These are phyloP conservation scores for Vanderwaltozyma verrucispora DNA, from an alignment of 805 yeast species.

Conservation along the genomic window DNA sequence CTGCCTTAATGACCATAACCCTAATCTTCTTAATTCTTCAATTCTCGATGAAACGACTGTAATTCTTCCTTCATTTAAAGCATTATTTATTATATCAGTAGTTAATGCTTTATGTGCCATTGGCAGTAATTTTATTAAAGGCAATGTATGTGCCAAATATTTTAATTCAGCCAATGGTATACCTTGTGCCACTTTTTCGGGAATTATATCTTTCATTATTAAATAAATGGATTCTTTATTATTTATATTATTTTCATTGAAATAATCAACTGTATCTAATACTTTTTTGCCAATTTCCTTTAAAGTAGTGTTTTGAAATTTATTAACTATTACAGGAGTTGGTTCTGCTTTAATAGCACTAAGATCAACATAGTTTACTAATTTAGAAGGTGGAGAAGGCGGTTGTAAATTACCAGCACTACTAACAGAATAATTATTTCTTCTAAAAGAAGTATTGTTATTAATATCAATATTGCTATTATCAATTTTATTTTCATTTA, in stretches of 20 bases:
- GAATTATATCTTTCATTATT: slow-evolving; percentile 40
- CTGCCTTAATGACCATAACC: slow-evolving; percentile 87
- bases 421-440: not conserved
- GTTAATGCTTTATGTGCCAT: slow-evolving; percentile 78
- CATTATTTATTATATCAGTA: slow-evolving; percentile 76
- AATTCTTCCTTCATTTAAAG: slow-evolving; percentile 81
- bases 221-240: slow-evolving; percentile 36
- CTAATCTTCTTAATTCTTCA: slow-evolving; percentile 79
- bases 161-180: slow-evolving; percentile 76
- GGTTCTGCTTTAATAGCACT: slow-evolving; percentile 4
- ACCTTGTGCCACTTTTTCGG: slow-evolving; percentile 45
- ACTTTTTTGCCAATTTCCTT: slow-evolving; percentile 15
- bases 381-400: not conserved
- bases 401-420: not conserved
- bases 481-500: slow-evolving; percentile 1
- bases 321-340: slow-evolving; percentile 6
- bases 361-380: not conserved
- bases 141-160: slow-evolving; percentile 80
- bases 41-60: slow-evolving; percentile 84
- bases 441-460: too few relatives aligned
- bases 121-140: slow-evolving; percentile 69
- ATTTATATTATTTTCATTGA: slow-evolving; percentile 31
- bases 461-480: not conserved
- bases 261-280: slow-evolving; percentile 16
- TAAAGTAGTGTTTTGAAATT: slow-evolving; percentile 4